These are phyloP conservation scores for Diaporthe sp. DNA, from an alignment of 2,329 filamentous ascomycete species.

Conservation along the genomic window DNA sequence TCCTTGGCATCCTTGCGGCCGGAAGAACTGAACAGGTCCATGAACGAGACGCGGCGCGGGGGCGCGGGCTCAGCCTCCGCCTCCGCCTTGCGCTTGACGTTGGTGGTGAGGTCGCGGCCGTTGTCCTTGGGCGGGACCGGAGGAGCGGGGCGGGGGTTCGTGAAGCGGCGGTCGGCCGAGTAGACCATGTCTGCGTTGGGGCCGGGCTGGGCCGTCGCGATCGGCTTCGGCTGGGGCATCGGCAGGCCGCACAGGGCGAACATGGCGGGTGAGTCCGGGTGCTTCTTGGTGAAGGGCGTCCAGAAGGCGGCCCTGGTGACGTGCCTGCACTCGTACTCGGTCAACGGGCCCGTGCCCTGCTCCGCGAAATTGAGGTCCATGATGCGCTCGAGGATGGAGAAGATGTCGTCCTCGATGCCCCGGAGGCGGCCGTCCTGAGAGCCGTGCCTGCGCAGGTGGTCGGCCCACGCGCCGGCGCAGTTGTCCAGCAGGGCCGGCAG, in stretches of 20 bases:
- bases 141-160: neutral
- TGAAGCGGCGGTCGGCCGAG: neutral
- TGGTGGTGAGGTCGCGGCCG: constrained; percentile 18
- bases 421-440: constrained; percentile 39
- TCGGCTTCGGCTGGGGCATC: constrained; percentile 7
- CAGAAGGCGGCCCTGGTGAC: constrained; percentile 43
- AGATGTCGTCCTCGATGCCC: constrained; percentile 49
- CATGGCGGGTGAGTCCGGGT: constrained; percentile 46
- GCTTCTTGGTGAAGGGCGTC: constrained; percentile 41
- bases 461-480: constrained; percentile 52
- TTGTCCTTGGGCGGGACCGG: neutral
- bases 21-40: neutral
- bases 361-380: constrained; percentile 41
- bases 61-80: neutral
- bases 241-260: constrained; percentile 50
- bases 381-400: constrained; percentile 53
- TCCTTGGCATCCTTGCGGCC: neutral
- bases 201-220: neutral
- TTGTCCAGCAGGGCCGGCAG: constrained; percentile 53
- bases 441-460: constrained; percentile 42
- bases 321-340: constrained; percentile 34
- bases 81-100: neutral
- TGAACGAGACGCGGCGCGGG: neutral
- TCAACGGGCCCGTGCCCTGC: constrained; percentile 40
- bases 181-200: constrained; percentile 45